Evolutionary conservation across 768 basidiomycete genomes (phyloP), one percentile per base, ranked within the genome.

Genomic region (Leccinellum albellum): DNA sequence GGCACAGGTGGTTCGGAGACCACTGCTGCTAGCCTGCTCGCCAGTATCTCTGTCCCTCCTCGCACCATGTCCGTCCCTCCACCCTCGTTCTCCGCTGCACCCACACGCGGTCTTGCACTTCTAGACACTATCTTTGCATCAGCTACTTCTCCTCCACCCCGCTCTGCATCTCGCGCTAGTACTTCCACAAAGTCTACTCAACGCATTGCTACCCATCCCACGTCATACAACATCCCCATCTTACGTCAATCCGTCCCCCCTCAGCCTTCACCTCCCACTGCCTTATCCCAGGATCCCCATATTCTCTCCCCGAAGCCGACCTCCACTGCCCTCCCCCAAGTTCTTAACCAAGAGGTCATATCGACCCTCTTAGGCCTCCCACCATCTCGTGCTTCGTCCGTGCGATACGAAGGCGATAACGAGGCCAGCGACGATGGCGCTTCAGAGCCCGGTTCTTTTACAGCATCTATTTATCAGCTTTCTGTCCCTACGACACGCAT

Each of bases 61-160:
- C 64, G 73, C 24, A 61, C 69, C 35, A 72, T 60, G 58, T 64
- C 71, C 51, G 62, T 64, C 20, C 67, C 68, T 17, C 69, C 69
- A 31, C 52, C 53, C 6, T 64, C 71, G 40, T 71, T 75, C 28
- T 61, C 74, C 6, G 49, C 66, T 54, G 51, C 50, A 55, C 68
- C 73, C 23, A 65, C 71, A 37, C 80, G 81, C n/a, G 86, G 88
- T 6, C 75, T 81, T 49, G 74, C 81, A 17, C 75, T 91, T 31
- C 74, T 91, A 15, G 77, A 87, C 61, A 79, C 82, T 13, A 88
- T 91, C 42, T 91, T 91, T 66, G 89, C 89, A 3, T 91, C 88
- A 6, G 89, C 84, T 6, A 73, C 70, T 15, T 68, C 70, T 15
- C 69, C 70, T 23, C 64, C 72, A 13, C 67, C 61, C 44, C 60